These are phyloP conservation scores for Taiozyma sp. DNA, from an alignment of 1,139 yeast species.

Conservation along the genomic window DNA sequence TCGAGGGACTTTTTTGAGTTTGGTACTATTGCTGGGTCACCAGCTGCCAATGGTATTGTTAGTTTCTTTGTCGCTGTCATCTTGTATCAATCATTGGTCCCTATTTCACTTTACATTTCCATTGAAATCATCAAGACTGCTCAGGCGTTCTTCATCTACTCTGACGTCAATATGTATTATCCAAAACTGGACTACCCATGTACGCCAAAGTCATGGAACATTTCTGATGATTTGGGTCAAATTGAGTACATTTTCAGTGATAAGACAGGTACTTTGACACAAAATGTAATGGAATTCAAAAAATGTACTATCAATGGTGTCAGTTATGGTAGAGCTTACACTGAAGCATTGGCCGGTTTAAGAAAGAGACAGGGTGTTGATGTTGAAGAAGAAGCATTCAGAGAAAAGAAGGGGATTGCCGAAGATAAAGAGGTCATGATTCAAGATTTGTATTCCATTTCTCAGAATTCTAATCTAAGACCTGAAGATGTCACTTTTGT, in stretches of 20 bases:
- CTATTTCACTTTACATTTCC: conserved; percentile 90
- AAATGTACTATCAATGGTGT: conserved; percentile 87
- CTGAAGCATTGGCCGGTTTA: conserved; percentile 92
- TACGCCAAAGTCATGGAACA: conserved; percentile 94
- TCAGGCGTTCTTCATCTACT: conserved; percentile 89
- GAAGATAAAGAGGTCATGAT: conserved; percentile 67
- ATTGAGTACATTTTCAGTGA: conserved; percentile 94
- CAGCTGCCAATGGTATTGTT: conserved; percentile 77
- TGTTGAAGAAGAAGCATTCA: conserved; percentile 58
- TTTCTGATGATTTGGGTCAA: conserved; percentile 95
- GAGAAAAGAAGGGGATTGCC: conserved; percentile 57
- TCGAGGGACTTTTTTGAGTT: conserved; percentile 72
- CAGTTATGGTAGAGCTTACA: conserved; percentile 89
- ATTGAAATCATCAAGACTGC: conserved; percentile 92
- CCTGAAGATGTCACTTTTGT: conserved; percentile 70
- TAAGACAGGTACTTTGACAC: conserved; percentile 95
- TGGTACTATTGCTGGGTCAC: conserved; percentile 46
- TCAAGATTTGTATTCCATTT: conserved; percentile 39
- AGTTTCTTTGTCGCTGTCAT: conserved; percentile 87
- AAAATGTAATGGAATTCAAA: conserved; percentile 94
- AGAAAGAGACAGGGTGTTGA: conserved; percentile 85
- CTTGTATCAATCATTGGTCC: conserved; percentile 86
- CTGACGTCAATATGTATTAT: conserved; percentile 84
- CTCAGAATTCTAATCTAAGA: conserved; percentile 48
- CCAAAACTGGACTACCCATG: conserved; percentile 87